A percentile compares a stretch with the other conserved stretches of the same genome.
Evolutionary conservation across 2,329 filamentous ascomycete genomes (phyloP).

Genomic region (Pseudocercospora fuligena): DNA sequence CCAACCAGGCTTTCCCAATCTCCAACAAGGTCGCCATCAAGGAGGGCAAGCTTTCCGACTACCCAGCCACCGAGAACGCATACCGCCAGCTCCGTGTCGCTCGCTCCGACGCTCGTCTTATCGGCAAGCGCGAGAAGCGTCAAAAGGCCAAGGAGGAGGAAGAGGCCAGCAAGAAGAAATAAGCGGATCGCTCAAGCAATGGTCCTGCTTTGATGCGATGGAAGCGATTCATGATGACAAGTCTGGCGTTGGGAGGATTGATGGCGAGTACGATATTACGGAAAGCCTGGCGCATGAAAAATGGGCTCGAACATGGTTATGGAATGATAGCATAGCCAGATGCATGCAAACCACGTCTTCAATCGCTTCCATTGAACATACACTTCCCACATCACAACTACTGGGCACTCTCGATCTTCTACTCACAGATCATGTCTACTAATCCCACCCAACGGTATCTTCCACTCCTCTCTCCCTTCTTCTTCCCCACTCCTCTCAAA

Average conservation of each 20-base stretch:
- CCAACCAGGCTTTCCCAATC: constrained; percentile 70
- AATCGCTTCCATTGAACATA: constrained; percentile 28
- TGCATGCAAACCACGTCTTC: constrained; percentile 31
- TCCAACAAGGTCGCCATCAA: constrained; percentile 72
- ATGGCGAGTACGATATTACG: constrained; percentile 26
- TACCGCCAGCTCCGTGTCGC: constrained; percentile 84
- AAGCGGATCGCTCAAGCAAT: constrained; percentile 43
- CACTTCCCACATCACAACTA: not conserved
- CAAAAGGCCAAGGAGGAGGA: constrained; percentile 85
- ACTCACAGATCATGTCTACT: not conserved
- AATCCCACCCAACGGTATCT: not conserved
- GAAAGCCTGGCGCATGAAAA: constrained; percentile 31
- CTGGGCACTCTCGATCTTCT: not conserved
- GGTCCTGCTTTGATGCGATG: constrained; percentile 12
- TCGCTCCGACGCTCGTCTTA: constrained; percentile 79
- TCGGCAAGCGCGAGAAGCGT: constrained; percentile 91
- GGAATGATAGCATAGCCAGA: constrained; percentile 31
- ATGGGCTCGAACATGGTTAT: constrained; percentile 21
- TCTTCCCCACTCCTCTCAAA: not conserved
- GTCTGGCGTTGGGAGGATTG: constrained; percentile 30
- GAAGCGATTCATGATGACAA: constrained; percentile 31
- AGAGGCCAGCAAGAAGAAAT: constrained; percentile 81
- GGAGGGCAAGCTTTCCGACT: constrained; percentile 77
- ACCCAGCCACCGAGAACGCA: constrained; percentile 77
- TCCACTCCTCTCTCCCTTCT: not conserved